These are phyloP conservation scores for Fraxinus baroniana DNA, from an alignment of 305 asterid genomes.

Conservation along the genomic window DNA sequence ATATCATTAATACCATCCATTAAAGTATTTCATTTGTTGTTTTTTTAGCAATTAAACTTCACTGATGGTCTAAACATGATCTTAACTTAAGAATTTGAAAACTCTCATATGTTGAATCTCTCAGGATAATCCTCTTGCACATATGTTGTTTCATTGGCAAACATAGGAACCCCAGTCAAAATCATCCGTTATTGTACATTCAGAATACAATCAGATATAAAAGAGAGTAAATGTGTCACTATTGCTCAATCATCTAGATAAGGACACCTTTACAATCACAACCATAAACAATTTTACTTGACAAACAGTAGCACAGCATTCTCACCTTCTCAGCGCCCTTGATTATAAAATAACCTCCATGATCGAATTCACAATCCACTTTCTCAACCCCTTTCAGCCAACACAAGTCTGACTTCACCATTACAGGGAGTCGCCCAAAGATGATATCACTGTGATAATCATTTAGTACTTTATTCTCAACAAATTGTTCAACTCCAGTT, in stretches of 20 bases:
- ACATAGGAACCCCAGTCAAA: not conserved
- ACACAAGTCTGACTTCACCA: constrained; percentile 86
- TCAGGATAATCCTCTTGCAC: not conserved
- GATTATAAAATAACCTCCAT: constrained; percentile 88
- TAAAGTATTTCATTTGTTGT: not conserved
- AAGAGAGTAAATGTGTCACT: not conserved
- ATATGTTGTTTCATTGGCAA: not conserved
- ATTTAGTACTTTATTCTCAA: constrained; percentile 44
- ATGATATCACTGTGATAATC: constrained; percentile 39
- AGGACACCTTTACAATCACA: not conserved
- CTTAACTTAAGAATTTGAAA: not conserved
- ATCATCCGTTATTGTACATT: not conserved
- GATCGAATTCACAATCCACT: constrained; percentile 80
- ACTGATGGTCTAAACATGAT: not conserved
- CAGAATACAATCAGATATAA: not conserved
- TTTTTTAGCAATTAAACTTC: not conserved
- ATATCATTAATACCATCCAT: not conserved
- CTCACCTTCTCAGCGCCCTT: constrained; percentile 98
- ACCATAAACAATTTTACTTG: constrained; percentile 5
- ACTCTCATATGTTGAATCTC: not conserved
- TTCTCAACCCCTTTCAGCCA: constrained; percentile 53
- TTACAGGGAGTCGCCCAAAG: constrained; percentile 84
- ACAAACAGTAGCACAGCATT: constrained; percentile 11
- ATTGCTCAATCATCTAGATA: not conserved
- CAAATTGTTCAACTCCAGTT: constrained; percentile 58